Base-by-base conservation (phyloP, 2,329 filamentous ascomycete genomes). In the Aspergillus phoenicis region DNA sequence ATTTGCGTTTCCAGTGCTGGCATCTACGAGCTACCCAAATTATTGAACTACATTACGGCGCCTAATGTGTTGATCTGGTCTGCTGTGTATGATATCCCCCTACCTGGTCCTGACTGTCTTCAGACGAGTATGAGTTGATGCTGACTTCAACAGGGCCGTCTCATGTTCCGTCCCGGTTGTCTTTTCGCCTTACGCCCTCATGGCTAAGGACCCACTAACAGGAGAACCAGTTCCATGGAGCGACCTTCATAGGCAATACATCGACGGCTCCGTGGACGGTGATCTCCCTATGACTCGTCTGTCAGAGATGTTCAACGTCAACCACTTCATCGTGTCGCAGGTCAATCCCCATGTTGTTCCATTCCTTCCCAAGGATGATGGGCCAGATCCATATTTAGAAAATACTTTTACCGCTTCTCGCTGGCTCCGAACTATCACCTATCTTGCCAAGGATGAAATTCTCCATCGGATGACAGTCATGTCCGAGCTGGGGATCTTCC, bases 11-110 rank as follows among this genome's bases (percentile, higher is more conserved):
- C 93, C 0, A 92, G 91, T 2, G 90, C 91, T 1, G 91, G 91
- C 15, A 85, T 94, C 58, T 95, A 96, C 74, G 93, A 97, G 73
- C 82, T 96, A 15, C 94, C 93, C 0, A 83, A 91, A 39, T 81
- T 98, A 0, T 83, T 98, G 67, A 98, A 98, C 75, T 97, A 97
- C 71, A 86, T 96, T 61, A 97, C 94, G 0, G 90, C 94, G 0
- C 93, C 94, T 0, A 95, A 97, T 72, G 93, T 98, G 57, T 86
- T 97, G 79, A 93, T 98, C 58, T 97, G 93, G 92, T 97, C 93
- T 15, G 94, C 94, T 36, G 93, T 97, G 70, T 85, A 77, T 80
- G 83, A 80, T 8, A 26, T 20, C 5, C 17, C 7, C 7, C 30
- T n/a, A 3, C 48, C 39, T 2, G 52, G 5, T 3, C 10, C 5